phyloP scores from a whole-genome alignment of 441 rosid genomes.

The Omphalea diandra region DNA sequence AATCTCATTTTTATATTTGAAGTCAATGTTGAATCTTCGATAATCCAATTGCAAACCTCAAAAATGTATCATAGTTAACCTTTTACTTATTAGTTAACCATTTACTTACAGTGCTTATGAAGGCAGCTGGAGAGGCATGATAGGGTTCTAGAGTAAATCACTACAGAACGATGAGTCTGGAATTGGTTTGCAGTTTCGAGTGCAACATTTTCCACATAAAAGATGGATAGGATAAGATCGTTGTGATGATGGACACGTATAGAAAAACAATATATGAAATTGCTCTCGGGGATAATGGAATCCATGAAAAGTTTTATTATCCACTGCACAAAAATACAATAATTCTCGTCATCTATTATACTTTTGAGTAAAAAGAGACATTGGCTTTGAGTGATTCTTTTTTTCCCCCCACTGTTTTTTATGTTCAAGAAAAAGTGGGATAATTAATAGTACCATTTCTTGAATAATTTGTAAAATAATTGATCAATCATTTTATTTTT shows the following conservation, averaged over 20 bases:
- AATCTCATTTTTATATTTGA: too few species aligned
- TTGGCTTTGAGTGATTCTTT: not conserved
- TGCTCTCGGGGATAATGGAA: not conserved
- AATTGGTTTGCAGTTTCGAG: not conserved
- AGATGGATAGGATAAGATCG: slow-evolving; percentile 6
- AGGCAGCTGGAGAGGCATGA: not conserved
- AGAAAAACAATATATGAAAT: not conserved
- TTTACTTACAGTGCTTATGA: too few species aligned
- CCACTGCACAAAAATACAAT: too few species aligned
- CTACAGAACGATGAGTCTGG: not conserved
- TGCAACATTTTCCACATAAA: not conserved
- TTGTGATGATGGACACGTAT: slow-evolving; percentile 15
- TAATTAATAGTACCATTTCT: not conserved
- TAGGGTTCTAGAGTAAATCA: not conserved
- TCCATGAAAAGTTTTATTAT: not conserved
- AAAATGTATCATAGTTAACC: too few species aligned
- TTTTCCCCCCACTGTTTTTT: too few species aligned
- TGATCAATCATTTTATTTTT: slow-evolving; percentile 8
- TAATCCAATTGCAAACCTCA: not conserved
- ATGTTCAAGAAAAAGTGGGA: not conserved
- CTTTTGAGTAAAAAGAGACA: not conserved
- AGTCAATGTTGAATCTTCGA: not conserved
- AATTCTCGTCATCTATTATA: too few species aligned
- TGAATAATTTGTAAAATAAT: not conserved
- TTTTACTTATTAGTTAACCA: too few species aligned